Conservation (phyloP, 2,329 filamentous ascomycete species). For the Penicillium sp. region DNA sequence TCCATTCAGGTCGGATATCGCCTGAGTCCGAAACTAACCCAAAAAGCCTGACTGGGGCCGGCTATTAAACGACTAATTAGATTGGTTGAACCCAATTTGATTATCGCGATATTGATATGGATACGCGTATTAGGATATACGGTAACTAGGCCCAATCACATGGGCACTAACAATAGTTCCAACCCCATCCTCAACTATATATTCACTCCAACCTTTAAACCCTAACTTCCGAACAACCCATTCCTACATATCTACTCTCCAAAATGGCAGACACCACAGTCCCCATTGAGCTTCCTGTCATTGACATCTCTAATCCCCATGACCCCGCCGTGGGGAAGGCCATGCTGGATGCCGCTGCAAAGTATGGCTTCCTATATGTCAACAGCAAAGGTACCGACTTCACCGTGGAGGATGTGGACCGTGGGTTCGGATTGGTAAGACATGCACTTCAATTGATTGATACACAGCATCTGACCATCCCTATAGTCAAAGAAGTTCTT, state of each 20-base stretch:
- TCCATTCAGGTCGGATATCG: slow-evolving; percentile 15
- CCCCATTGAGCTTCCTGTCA: slow-evolving; percentile 66
- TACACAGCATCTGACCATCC: not conserved
- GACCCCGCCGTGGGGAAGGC: slow-evolving; percentile 62
- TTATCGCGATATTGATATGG: slow-evolving; percentile 11
- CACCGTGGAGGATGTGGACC: slow-evolving; percentile 62
- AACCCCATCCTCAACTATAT: not conserved
- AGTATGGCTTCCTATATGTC: slow-evolving; percentile 88
- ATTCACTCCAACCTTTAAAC: not conserved
- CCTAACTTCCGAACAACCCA: not conserved
- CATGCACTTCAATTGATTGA: not conserved
- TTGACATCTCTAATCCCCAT: slow-evolving; percentile 69
- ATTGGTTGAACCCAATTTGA: slow-evolving; percentile 4
- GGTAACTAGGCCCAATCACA: slow-evolving; percentile 16
- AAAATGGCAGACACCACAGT: slow-evolving; percentile 27
- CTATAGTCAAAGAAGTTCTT: slow-evolving; percentile 71
- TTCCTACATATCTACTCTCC: not conserved
- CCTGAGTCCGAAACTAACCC: slow-evolving; percentile 10
- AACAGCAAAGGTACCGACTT: slow-evolving; percentile 72
- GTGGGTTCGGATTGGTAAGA: slow-evolving; percentile 71
- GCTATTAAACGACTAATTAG: not conserved
- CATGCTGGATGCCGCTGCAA: slow-evolving; percentile 75
- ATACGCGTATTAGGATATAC: slow-evolving; percentile 7
- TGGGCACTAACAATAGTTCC: not conserved
- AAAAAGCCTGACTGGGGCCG: not conserved